phyloP scores from a whole-genome alignment of 495 filamentous ascomycete genomes.

The Xylaria acuta region DNA sequence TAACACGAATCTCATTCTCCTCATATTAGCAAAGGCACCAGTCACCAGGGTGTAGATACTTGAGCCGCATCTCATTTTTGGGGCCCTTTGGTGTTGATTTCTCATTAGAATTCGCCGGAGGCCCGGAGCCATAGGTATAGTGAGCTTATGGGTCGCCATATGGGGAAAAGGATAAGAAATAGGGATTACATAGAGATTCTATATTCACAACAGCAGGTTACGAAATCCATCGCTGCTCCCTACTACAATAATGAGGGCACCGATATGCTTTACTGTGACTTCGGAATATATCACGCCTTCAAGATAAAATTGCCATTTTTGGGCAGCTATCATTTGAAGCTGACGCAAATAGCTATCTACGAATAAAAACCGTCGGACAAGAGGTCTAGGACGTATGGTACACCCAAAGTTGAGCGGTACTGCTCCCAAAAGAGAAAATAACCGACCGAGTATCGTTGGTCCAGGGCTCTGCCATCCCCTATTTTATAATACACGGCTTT shows the following conservation, averaged over 20 bases:
- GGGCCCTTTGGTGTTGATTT: not conserved
- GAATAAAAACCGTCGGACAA: not conserved
- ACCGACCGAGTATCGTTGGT: not conserved
- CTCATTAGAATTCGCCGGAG: not conserved
- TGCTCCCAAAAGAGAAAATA: not conserved
- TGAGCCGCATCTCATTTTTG: not conserved
- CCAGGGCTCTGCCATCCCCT: not conserved
- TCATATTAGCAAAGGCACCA: not conserved
- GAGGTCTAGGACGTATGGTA: not conserved
- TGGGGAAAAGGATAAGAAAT: too few relatives aligned
- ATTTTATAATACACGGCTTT: not conserved
- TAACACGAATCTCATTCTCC: not conserved
- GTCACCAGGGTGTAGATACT: not conserved
- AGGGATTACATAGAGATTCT: too few relatives aligned
- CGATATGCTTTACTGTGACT: not conserved
- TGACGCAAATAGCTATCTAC: not conserved
- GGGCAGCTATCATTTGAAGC: not conserved
- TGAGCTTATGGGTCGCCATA: not conserved
- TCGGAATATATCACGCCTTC: not conserved
- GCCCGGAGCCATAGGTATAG: not conserved
- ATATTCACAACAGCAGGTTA: not conserved
- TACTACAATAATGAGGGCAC: not conserved
- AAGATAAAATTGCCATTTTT: not conserved
- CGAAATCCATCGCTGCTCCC: not conserved
- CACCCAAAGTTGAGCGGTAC: not conserved